A percentile compares a stretch with the other conserved stretches of the same genome.
phyloP scores from a whole-genome alignment of 1,139 yeast species.

The Spencermartinsiella ligniputridi region DNA sequence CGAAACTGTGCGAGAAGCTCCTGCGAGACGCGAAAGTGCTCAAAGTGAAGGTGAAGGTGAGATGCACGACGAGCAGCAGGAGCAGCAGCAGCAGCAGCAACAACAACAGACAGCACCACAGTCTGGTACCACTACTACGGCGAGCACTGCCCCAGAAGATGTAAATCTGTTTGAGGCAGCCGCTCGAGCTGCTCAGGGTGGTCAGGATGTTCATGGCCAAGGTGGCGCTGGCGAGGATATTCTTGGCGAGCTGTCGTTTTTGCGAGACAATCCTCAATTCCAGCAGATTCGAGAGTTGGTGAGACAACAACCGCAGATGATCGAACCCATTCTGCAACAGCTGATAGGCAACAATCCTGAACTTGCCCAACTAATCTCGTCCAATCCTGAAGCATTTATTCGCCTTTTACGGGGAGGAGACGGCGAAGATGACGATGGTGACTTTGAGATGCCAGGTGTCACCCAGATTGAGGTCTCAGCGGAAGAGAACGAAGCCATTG shows the following conservation, averaged over 20 bases:
- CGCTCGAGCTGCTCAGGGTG: conserved; percentile 26
- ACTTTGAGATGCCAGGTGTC: conserved; percentile 36
- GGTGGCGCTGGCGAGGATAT: conserved; percentile 29
- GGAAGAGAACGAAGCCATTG: conserved; percentile 84
- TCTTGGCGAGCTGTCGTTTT: conserved; percentile 32
- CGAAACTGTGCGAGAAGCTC: conserved; percentile 44
- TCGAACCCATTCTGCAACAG: conserved; percentile 80
- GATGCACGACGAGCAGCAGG: neutral
- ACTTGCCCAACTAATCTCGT: conserved; percentile 67
- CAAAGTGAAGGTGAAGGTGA: conserved; percentile 8
- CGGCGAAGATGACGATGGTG: conserved; percentile 36
- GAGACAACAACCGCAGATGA: conserved; percentile 82
- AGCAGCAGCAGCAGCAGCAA: conserved; percentile 13
- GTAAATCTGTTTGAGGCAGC: conserved; percentile 34
- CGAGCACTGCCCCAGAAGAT: conserved; percentile 46
- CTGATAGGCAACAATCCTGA: conserved; percentile 83
- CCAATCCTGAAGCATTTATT: conserved; percentile 82
- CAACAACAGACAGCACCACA: conserved; percentile 26
- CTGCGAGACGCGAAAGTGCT: conserved; percentile 29
- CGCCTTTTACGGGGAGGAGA: conserved; percentile 52
- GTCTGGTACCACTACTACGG: conserved; percentile 22
- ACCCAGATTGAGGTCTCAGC: conserved; percentile 62
- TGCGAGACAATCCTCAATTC: conserved; percentile 43
- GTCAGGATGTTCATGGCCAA: conserved; percentile 17
- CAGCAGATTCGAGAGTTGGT: conserved; percentile 71